Evolutionary conservation across 495 filamentous ascomycete species (phyloP), one percentile per base, ranked within the genome.

Genomic region (Filosporella fistucella): DNA sequence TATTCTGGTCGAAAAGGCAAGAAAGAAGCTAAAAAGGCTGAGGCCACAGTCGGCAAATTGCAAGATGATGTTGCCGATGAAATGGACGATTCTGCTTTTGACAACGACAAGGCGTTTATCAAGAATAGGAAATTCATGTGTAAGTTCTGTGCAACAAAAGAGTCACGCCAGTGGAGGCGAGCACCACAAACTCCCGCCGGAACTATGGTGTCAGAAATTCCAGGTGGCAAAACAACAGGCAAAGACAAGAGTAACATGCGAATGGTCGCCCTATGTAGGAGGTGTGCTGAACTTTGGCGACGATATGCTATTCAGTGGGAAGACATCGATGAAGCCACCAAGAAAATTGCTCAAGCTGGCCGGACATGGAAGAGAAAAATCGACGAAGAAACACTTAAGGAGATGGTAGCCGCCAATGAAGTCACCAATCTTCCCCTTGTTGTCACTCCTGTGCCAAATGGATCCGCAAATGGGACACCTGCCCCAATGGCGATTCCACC

Each of bases 291-390:
- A 36, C 69, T 97, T 24, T 99, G 93, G 93, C 79, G 93, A 25
- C 85, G 91, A 47, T 97, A 97, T 59, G 90, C 84, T 9, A 89
- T 99, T 46, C 88, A 93, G 49, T 99, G 89, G 81, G 93, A 97
- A 61, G 86, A 94, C 54, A 74, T 87, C n/a, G 93, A 97, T 45
- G 93, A 97, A 53, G 75, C 96, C 26, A 82, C 84, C 18, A 96
- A 93, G 72, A 93, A 94, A 70, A 82, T 94, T 42, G 81, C 82
- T 3, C 81, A 82, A 42, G 82, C 80, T 47, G 88, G 89, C 30
- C 84, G 88, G 49, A 86, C 86, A 1, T 90, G 85, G 85, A 90
- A 91, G 61, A 79, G 88, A 38, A 84, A 81, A 42, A 82, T 93
- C 41, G 93, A 97, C 55, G 91, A 97, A 60, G 94, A 97, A 61